These are phyloP conservation scores for Hylodesmum podocarpum DNA, from an alignment of 306 rosid genomes.

Conservation along the genomic window DNA sequence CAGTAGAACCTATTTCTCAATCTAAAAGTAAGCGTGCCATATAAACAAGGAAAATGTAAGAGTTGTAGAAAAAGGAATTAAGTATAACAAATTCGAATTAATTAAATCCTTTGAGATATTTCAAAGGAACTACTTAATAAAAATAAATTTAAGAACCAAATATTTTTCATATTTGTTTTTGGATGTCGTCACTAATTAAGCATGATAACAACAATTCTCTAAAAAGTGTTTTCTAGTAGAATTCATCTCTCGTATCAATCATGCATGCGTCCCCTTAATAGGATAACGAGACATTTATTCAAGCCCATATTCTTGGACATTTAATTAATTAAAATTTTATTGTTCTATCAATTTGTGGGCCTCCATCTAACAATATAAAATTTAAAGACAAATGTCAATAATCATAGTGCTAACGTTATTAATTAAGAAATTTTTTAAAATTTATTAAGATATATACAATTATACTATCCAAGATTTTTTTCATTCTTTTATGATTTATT, in stretches of 20 bases:
- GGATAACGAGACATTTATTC: background rate
- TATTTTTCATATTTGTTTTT: too few species aligned
- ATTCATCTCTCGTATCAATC: background rate
- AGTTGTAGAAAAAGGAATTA: too few species aligned
- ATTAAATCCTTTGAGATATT: background rate
- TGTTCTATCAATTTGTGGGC: background rate
- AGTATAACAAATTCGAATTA: too few species aligned
- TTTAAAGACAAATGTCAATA: background rate
- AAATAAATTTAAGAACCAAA: background rate
- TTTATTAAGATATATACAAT: too few species aligned
- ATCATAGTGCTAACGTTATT: too few species aligned
- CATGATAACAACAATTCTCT: background rate
- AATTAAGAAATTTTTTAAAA: too few species aligned
- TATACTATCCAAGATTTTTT: too few species aligned
- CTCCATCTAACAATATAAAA: background rate
- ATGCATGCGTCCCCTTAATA: background rate
- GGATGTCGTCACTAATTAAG: background rate
- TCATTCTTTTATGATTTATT: too few species aligned
- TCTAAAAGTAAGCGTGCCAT: too few species aligned
- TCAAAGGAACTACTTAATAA: background rate
- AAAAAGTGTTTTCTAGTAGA: background rate
- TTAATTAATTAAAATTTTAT: background rate
- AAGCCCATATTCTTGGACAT: background rate
- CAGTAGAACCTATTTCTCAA: too few species aligned
- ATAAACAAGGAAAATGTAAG: too few species aligned